Conservation (phyloP, 164 flowering plant species). For the Piper longum region DNA sequence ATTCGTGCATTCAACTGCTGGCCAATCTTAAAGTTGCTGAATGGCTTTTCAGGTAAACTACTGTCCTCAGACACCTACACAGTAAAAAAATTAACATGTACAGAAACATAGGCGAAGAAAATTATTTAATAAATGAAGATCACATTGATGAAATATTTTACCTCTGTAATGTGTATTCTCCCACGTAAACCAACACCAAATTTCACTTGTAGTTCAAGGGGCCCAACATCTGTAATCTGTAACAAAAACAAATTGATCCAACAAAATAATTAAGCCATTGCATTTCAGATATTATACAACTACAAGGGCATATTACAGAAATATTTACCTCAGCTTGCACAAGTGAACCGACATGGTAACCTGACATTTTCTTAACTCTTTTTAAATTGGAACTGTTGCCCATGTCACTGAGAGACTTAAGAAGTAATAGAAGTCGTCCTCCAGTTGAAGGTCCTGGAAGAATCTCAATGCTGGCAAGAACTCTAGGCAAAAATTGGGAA, state of each 20-base stretch:
- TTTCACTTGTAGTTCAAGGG: conserved; percentile 61
- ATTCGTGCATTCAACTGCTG: conserved; percentile 60
- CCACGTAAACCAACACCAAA: conserved; percentile 74
- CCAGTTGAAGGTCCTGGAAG: conserved; percentile 51
- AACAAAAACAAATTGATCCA: not conserved
- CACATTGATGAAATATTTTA: conserved; percentile 5
- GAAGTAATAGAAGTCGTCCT: conserved; percentile 71
- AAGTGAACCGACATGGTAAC: conserved; percentile 53
- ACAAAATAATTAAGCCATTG: not conserved
- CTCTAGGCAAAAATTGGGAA: conserved; percentile 20
- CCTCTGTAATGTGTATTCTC: conserved; percentile 90
- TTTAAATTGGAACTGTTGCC: conserved; percentile 54
- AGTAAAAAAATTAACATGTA: conserved; percentile 2
- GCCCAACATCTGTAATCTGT: conserved; percentile 72
- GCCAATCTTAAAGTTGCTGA: conserved; percentile 53
- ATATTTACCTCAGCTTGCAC: conserved; percentile 77
- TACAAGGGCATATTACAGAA: conserved; percentile 1
- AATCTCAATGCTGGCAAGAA: conserved; percentile 58
- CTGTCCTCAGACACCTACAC: conserved; percentile 43
- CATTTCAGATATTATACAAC: not conserved
- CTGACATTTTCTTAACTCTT: conserved; percentile 56
- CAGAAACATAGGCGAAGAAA: not conserved
- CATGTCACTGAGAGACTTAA: conserved; percentile 41
- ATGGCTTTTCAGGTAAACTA: conserved; percentile 35
- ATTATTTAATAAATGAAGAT: not conserved